Percentiles rank a stretch among this genome's conserved stretches.
Evolutionary conservation across 768 basidiomycete genomes (phyloP).

Genomic region (Baorangia bicolor): DNA sequence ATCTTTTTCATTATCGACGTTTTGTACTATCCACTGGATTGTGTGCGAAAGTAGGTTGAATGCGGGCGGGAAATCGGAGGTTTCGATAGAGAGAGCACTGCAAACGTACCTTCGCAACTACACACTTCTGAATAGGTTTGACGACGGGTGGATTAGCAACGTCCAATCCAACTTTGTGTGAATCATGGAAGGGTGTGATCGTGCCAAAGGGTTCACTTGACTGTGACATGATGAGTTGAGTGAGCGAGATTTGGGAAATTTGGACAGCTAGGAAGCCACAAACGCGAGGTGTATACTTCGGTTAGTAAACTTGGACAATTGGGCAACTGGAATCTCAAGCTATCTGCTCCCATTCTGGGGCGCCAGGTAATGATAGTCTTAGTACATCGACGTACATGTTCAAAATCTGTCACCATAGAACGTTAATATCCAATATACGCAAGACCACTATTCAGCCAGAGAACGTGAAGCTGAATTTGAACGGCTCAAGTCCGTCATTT

Average conservation of each 20-base stretch:
- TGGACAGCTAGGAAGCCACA: neutral
- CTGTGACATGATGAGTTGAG: neutral
- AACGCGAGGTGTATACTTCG: neutral
- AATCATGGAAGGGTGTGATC: neutral
- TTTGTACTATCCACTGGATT: constrained; percentile 6
- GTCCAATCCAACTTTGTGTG: neutral
- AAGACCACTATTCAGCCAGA: neutral
- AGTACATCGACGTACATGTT: neutral
- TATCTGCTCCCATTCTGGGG: neutral
- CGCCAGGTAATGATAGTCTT: neutral
- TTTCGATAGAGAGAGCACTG: neutral
- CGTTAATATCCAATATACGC: neutral
- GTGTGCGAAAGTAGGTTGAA: neutral
- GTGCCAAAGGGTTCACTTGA: neutral
- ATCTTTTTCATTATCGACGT: neutral
- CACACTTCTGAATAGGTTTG: neutral
- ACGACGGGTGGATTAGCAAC: neutral
- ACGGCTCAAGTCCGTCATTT: constrained; percentile 1
- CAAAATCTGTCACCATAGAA: neutral
- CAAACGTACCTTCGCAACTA: neutral
- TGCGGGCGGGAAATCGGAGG: neutral
- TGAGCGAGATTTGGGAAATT: neutral
- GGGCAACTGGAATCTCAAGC: neutral
- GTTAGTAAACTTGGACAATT: neutral
- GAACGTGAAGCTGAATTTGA: constrained; percentile 9